These are phyloP conservation scores for Nicotiana knightiana DNA, from an alignment of 257 asterid species.

Conservation along the genomic window DNA sequence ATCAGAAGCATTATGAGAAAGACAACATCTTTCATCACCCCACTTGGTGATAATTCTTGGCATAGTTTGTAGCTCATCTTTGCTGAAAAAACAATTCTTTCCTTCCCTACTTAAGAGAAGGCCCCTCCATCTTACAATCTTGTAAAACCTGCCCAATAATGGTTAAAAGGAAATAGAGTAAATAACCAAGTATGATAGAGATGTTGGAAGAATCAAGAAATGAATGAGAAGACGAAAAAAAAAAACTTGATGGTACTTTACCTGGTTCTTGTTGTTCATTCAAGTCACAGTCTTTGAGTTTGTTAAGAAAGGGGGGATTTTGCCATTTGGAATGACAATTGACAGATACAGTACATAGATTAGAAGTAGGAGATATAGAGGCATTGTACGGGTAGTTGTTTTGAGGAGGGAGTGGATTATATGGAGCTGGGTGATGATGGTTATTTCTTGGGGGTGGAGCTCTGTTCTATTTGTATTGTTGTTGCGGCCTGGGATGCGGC, in stretches of 20 bases:
- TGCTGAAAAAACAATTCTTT: constrained; percentile 6
- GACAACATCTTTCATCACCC: constrained; percentile 29
- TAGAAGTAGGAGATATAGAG: background rate
- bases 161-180: background rate
- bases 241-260: background rate
- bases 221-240: background rate
- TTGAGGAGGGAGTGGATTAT: no score
- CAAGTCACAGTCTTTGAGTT: constrained; percentile 11
- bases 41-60: constrained; percentile 6
- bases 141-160: background rate
- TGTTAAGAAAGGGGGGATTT: background rate
- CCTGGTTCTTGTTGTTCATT: constrained; percentile 4
- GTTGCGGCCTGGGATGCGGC: no score
- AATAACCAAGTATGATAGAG: background rate
- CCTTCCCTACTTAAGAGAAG: background rate
- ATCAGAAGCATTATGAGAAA: constrained; percentile 30
- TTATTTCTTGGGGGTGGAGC: no score
- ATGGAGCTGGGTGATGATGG: no score
- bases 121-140: background rate
- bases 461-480: no score
- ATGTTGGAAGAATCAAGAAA: background rate
- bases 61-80: background rate
- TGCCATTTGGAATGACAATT: constrained; percentile 6
- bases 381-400: no score
- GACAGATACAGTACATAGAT: background rate